Base-by-base conservation (phyloP, 805 yeast genomes). In the Yamadazyma akitaensis region DNA sequence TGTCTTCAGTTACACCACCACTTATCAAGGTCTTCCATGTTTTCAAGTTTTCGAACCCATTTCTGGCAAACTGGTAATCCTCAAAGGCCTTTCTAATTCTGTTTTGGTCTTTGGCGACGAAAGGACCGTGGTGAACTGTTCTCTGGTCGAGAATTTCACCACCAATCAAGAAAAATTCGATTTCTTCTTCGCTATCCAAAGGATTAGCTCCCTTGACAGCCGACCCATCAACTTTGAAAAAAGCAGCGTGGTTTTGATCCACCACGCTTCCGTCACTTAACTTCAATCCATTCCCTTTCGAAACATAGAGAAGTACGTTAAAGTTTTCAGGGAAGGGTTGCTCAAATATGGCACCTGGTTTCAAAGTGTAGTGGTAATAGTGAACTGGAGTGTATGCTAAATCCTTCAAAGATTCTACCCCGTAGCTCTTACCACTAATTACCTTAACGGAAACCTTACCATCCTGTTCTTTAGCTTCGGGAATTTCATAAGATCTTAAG, bases 81-180 rank as follows among this genome's bases (percentile, higher is more conserved):
- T 68, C 57, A 57, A 87, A 82, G 0, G 88, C 94, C 55, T 84
- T 66, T 53, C 80, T 75, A 49, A 90, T 83, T 51, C 79, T 80
- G 43, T 81, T 85, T 45, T 75, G 73, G 18, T 84, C 68, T 7
- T 86, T 79, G 51, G 87, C 92, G 16, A 90, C 97, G 60, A 90
- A 91, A 12, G 97, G 97, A 14, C 97, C 97, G 61, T 89, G 84
- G 61, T 90, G 96, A 28, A 88, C 85, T 46, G 85, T 74, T 14
- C 81, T 79, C 68, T 89, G 96, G 55, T 87, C 77, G 47, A 88
- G 68, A 17, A 78, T 76, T 61, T 85, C 65, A 47, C 96, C 96
- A 28, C 89, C 94, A 51, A 88, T 71, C n/a, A 88, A 53, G 4
- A 85, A 82, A 58, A 88, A 82, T 54, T 84, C 81, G 2, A 88